Base-by-base conservation (phyloP, 208 protist genomes). In the Leishmania major region DNA sequence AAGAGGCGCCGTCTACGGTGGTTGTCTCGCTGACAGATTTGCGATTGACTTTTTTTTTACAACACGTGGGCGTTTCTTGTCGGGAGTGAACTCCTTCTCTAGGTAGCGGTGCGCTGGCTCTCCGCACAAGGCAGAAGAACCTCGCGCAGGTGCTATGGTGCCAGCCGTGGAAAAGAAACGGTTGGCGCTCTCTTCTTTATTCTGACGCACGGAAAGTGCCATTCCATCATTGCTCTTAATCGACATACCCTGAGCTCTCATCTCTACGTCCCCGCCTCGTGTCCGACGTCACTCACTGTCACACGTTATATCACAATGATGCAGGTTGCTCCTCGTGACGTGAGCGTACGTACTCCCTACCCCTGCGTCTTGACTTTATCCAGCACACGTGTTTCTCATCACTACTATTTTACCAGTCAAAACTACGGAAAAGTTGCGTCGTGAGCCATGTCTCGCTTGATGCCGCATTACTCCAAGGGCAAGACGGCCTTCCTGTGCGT, bases 401-500 rank as follows among this genome's bases (percentile, higher is more conserved):
- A 11, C 47, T 51, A 15, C 19, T 28, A 55, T 53, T 17, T 53
- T 17, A 74, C 45, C 43, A 74, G 43, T 69, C 13, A 7, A 51
- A 28, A 47, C 67, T 47, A 35, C n/a, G 45, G 25, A 31, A 74
- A 53, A 28, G 28, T 53, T 55, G 43, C 10, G 69, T 45, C 43
- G 60, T 53, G 13, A 62, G 19, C 11, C 8, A 96, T 96, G 92
- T 93, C 89, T n/a, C 90, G 91, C 64, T 79, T 96, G 15, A 60
- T 94, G 31, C 79, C 88, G 5, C 90, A 96, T 72, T 95, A 95
- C 84, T 80, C 82, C 55, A 90, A 90, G 76, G 77, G 81, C 55
- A 90, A 89, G 67, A 92, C 91, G 7, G 93, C 92, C 28, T 96
- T 96, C 77, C 64, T 96, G 47, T 95, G 90, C 73, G 81, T 93